Evolutionary conservation across 2,329 filamentous ascomycete genomes (phyloP).

Genomic region (Ophiosphaerella korrae): DNA sequence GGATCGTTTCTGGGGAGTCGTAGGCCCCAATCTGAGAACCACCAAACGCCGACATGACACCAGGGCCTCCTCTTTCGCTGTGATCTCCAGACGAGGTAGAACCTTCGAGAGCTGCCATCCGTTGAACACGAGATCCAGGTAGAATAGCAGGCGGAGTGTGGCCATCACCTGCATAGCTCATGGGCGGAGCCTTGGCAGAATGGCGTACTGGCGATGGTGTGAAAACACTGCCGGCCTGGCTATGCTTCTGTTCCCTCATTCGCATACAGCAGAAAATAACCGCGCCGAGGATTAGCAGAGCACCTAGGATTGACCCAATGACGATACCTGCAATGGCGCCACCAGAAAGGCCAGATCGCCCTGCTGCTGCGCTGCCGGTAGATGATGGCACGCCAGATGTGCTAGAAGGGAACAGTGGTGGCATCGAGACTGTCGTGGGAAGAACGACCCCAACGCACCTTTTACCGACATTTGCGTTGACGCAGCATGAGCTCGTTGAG

Average conservation of each 20-base stretch:
- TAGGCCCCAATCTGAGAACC: constrained; percentile 37
- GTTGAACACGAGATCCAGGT: constrained; percentile 85
- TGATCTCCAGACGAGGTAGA: constrained; percentile 61
- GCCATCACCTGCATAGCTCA: constrained; percentile 50
- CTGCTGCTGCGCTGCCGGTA: constrained; percentile 28
- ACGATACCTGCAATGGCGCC: constrained; percentile 91
- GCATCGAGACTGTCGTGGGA: constrained; percentile 69
- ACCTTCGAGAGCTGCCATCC: constrained; percentile 92
- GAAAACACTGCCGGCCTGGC: constrained; percentile 75
- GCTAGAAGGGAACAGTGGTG: constrained; percentile 65
- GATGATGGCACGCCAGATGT: constrained; percentile 60
- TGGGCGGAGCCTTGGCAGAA: constrained; percentile 33
- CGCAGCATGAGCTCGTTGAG: constrained; percentile 93
- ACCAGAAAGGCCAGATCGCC: constrained; percentile 66
- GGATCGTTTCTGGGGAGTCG: constrained; percentile 72
- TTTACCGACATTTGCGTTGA: constrained; percentile 74
- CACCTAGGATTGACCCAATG: constrained; percentile 75
- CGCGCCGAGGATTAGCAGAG: constrained; percentile 70
- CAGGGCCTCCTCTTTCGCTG: constrained; percentile 40
- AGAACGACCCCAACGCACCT: constrained; percentile 78
- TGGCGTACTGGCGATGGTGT: constrained; percentile 73
- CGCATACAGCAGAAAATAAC: constrained; percentile 64
- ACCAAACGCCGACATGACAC: constrained; percentile 27
- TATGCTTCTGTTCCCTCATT: constrained; percentile 61
- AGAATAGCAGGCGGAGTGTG: constrained; percentile 58